Conservation (phyloP, 495 filamentous ascomycete genomes). For the Penicillium chermesinum region DNA sequence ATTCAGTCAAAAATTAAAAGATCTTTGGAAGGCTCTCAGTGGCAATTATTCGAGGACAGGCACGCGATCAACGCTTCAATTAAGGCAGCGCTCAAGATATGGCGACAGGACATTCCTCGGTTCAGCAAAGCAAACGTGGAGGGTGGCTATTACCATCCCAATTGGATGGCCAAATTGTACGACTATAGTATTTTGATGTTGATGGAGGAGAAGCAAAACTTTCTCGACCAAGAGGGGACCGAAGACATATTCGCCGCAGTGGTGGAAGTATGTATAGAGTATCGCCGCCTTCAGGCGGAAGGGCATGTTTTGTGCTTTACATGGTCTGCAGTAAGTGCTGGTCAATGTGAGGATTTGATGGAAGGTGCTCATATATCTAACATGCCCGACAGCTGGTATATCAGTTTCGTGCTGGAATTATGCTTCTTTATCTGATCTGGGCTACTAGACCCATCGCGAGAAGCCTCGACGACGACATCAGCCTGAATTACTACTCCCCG, state of each 20-base stretch:
- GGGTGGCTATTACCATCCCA: conserved; percentile 24
- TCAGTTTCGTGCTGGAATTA: conserved; percentile 28
- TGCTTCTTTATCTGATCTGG: conserved; percentile 32
- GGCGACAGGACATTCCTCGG: conserved; percentile 31
- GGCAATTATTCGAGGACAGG: conserved; percentile 11
- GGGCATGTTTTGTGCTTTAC: conserved; percentile 34
- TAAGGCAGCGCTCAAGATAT: conserved; percentile 25
- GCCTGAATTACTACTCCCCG: conserved; percentile 9
- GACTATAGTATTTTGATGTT: conserved; percentile 31
- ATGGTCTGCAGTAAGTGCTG: conserved; percentile 34
- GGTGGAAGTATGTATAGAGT: conserved; percentile 27
- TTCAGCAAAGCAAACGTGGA: conserved; percentile 21
- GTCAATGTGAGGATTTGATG: too few relatives aligned
- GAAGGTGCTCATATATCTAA: too few relatives aligned
- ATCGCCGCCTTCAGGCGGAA: conserved; percentile 26
- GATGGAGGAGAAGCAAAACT: conserved; percentile 25
- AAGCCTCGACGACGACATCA: conserved; percentile 1
- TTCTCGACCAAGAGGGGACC: conserved; percentile 22
- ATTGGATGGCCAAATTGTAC: conserved; percentile 32
- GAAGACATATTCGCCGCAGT: conserved; percentile 26
- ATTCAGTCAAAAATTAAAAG: conserved; percentile 30
- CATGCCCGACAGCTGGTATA: conserved; percentile 24
- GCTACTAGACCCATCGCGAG: conserved; percentile 11
- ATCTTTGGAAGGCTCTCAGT: conserved; percentile 14
- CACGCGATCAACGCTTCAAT: conserved; percentile 14